These are phyloP conservation scores for Leccinum discolor DNA, from an alignment of 1,284 basidiomycete species.

Conservation along the genomic window DNA sequence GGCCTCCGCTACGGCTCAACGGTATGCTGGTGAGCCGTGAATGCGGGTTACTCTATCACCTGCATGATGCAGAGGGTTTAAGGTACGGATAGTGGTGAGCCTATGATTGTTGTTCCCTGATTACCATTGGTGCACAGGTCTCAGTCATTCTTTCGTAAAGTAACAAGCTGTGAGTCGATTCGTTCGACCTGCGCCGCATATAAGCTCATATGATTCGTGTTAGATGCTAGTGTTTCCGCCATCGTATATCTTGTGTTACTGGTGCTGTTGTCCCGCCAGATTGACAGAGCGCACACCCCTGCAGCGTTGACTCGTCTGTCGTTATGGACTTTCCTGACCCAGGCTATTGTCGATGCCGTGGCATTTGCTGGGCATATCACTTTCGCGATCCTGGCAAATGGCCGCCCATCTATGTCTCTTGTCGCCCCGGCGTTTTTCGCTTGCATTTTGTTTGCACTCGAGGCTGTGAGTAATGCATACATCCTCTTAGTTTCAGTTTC, in stretches of 20 bases:
- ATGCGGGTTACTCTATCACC: constrained; percentile 74
- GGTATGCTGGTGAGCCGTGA: constrained; percentile 74
- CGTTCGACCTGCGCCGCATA: neutral
- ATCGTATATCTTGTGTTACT: constrained; percentile 71
- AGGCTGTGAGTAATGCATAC: constrained; percentile 55
- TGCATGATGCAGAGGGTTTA: constrained; percentile 68
- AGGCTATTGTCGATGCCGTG: constrained; percentile 77
- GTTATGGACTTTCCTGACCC: constrained; percentile 77
- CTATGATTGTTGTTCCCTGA: constrained; percentile 4
- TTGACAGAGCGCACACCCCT: constrained; percentile 75
- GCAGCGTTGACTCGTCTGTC: constrained; percentile 78
- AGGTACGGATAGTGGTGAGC: constrained; percentile 40
- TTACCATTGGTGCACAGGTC: constrained; percentile 36
- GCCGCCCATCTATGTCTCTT: constrained; percentile 74
- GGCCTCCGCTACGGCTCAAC: constrained; percentile 58
- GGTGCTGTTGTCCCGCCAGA: constrained; percentile 71
- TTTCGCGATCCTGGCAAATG: constrained; percentile 80
- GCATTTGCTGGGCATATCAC: constrained; percentile 86
- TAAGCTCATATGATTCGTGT: constrained; percentile 5
- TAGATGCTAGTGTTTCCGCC: constrained; percentile 75
- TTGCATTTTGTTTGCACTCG: constrained; percentile 68
- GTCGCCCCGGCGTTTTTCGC: constrained; percentile 83
- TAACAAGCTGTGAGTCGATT: constrained; percentile 71
- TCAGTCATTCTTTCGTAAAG: constrained; percentile 76
- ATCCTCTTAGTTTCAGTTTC: neutral